Evolutionary conservation across 192 early-diverging fungal genomes (phyloP), one percentile per base, ranked within the genome.

Genomic region (Coemansia sp.): DNA sequence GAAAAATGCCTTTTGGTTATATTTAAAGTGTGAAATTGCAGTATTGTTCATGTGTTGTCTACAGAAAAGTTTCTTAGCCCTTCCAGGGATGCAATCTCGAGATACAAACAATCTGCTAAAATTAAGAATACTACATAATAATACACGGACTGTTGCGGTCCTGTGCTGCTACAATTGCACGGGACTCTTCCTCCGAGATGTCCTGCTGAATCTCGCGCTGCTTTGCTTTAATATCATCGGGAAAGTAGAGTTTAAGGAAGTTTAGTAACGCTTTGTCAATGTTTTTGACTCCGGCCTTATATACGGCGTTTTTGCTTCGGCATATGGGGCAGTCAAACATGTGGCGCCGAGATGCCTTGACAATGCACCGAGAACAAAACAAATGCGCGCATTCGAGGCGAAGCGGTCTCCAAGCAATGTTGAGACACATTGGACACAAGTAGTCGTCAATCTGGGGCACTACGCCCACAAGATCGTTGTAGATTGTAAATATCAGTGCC

Each of bases 381-480:
- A 92, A 82, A 66, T 94, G 93, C 0, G 67, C 61, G 76, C 93
- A 94, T 19, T 73, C 72, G 9, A 94, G 76, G 8, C 91, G 88
- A 59, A 94, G 87, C 23, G 93, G 93, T 31, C 87, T 85, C 90
- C 91, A 94, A 0, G 85, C 78, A 36, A 94, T 77, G 36, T 84
- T 75, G 14, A 87, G 82, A 69, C 92, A 93, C 65, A 95, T 87
- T n/a, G 92, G 91, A 58, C 93, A 93, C 11, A 75, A 39, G 69
- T 91, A 90, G 74, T 93, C 92, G 57, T 92, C 89, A 10, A 87
- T 85, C 65, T 94, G 92, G 19, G 92, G 93, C 53, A 93, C 87
- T 21, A 94, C 83, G 3, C 87, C 85, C 0, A 90, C 61, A 4
- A 94, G 62, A 23, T 89, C 84, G 3, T 79, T 82, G 46, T 87